phyloP scores from a whole-genome alignment of 139 green algal species.

The Parachlorella kessleri region DNA sequence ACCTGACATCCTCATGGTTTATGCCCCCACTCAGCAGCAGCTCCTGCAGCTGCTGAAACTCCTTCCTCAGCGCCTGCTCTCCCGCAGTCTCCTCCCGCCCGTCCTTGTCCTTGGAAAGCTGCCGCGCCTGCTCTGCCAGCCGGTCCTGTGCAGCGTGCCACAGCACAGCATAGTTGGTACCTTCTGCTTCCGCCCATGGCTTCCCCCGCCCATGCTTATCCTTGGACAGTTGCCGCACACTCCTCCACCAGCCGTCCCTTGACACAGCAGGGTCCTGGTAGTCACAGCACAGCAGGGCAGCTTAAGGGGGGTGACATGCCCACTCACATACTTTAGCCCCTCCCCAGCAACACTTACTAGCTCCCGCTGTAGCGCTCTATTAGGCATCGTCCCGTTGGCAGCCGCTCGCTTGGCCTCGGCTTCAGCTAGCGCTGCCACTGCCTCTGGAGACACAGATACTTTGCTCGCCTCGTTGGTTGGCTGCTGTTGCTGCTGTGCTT shows the following conservation, averaged over 20 bases:
- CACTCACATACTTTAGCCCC: no score
- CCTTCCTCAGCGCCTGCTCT: slow-evolving; percentile 55
- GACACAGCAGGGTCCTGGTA: not conserved
- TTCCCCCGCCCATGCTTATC: not conserved
- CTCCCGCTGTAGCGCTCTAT: no score
- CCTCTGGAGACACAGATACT: slow-evolving; percentile 36
- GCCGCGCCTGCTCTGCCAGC: slow-evolving; percentile 48
- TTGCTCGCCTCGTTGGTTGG: not conserved
- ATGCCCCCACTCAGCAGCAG: slow-evolving; percentile 33
- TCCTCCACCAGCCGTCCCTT: not conserved
- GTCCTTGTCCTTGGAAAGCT: slow-evolving; percentile 44
- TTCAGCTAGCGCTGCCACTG: slow-evolving; percentile 43
- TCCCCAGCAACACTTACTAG: no score
- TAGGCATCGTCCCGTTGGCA: no score
- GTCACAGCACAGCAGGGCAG: not conserved
- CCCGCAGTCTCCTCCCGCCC: slow-evolving; percentile 1
- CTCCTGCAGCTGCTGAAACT: slow-evolving; percentile 71
- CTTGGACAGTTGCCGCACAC: no score
- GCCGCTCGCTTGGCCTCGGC: slow-evolving; percentile 40
- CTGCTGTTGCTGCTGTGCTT: not conserved
- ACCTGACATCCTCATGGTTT: slow-evolving; percentile 42
- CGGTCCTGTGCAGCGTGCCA: not conserved
- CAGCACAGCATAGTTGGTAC: not conserved
- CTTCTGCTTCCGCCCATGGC: not conserved
- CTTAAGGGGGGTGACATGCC: not conserved